Evolutionary conservation across 345 rosid species (phyloP).

Genomic region (Citrus maxima): DNA sequence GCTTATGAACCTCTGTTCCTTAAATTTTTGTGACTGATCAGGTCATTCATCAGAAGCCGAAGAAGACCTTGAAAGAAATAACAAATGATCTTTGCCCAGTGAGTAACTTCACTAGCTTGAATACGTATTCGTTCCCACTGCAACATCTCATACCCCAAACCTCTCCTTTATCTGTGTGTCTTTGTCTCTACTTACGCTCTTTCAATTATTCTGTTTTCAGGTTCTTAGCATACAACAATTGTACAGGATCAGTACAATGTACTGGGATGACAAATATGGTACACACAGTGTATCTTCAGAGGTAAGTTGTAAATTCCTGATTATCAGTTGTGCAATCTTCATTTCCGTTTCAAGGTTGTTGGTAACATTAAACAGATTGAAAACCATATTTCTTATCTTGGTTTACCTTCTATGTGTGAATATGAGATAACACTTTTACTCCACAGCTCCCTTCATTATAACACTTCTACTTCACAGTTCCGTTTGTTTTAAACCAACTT

Average conservation of each 20-base stretch:
- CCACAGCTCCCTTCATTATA: no score
- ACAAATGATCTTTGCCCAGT: slow-evolving; percentile 92
- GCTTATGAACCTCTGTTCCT: background rate
- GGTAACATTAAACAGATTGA: background rate
- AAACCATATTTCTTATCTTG: no score
- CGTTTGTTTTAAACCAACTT: background rate
- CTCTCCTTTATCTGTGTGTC: background rate
- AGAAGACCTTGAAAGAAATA: slow-evolving; percentile 84
- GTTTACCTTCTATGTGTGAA: background rate
- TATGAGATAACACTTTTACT: background rate
- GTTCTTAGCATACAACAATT: slow-evolving; percentile 90
- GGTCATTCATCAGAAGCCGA: slow-evolving; percentile 98
- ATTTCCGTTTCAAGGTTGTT: background rate
- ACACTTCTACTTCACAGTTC: background rate
- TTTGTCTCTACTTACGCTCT: background rate
- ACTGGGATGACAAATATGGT: slow-evolving; percentile 95
- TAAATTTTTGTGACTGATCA: slow-evolving; percentile 21
- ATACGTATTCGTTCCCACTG: background rate
- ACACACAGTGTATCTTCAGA: slow-evolving; percentile 90
- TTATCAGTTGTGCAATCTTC: background rate
- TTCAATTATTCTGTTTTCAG: slow-evolving; percentile 35
- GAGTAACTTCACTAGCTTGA: slow-evolving; percentile 18
- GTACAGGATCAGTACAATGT: slow-evolving; percentile 94
- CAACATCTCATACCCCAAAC: no score
- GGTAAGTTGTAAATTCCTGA: slow-evolving; percentile 40